Base-by-base conservation (phyloP, 352 stramenopile species). In the Paralagenidium karlingii region DNA sequence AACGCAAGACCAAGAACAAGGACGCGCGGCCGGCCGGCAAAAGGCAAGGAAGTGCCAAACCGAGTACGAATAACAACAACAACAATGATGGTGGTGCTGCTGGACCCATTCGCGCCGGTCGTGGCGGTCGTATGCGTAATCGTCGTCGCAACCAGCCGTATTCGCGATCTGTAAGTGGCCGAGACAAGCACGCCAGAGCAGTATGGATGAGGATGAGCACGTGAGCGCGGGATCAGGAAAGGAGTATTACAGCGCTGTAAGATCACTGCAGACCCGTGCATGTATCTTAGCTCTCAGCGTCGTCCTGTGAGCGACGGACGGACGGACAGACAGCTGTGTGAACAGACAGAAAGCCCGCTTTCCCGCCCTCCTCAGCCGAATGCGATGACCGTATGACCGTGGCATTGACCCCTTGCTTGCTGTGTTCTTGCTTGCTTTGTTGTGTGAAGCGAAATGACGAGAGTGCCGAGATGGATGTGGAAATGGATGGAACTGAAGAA, bases 1-100 rank as follows among this genome's bases (percentile, higher is more conserved):
- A 67, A 47, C 82, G 83, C 55, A 87, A 87, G 58, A 60, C 54
- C 40, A 71, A 68, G 42, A 74, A 64, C 45, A 48, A 53, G 40
- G 59, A 69, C 26, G 66, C 66, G 45, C 68, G 73, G 16, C 63
- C 63, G 24, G 57, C 54, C 27, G 30, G 22, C 22, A 36, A 36
- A 36, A 36, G 19, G 22, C 16, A 36, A 7, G 22, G 30, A 36
- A 16, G 30, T 36, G 30, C 16, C 22, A 20, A 20, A 36, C 30
- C 16, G 30, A n/a, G n/a, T n/a, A n/a, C n/a, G n/a, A n/a, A n/a
- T n/a, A n/a, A n/a, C 29, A 39, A 32, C 38, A 31, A 33, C 13
- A 47, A 36, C n/a, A 38, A 15, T 25, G 26, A 9, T 2, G 34
- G 30, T 7, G 53, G 57, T 4, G 37, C 45, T 8, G 55, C 63